Conservation (phyloP, 106 monocot species). For the Platanthera guangdongensis region DNA sequence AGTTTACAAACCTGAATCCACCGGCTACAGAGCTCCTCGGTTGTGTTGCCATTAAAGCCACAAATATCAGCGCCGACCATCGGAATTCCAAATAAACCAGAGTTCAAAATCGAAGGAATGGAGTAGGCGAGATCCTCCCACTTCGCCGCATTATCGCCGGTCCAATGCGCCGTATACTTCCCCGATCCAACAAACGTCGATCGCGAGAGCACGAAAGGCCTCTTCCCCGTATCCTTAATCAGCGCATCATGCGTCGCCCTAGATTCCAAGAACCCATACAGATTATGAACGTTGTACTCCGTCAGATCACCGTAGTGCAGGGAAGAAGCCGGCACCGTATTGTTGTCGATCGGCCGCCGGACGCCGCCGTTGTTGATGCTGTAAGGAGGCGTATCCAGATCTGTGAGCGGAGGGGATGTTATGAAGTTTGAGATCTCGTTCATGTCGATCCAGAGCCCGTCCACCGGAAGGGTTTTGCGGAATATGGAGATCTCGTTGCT, state of each 20-base stretch:
- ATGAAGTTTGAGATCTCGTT: conserved; percentile 77
- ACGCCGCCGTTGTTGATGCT: conserved; percentile 45
- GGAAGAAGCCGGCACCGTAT: conserved; percentile 43
- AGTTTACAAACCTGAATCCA: conserved; percentile 80
- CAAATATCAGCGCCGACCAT: conserved; percentile 86
- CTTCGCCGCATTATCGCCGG: conserved; percentile 52
- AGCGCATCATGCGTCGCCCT: conserved; percentile 44
- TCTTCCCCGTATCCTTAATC: conserved; percentile 30
- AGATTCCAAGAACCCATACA: conserved; percentile 49
- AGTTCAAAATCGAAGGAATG: conserved; percentile 49
- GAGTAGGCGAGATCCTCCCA: conserved; percentile 65
- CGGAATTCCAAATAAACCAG: conserved; percentile 69
- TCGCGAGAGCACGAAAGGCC: conserved; percentile 59
- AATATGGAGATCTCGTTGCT: conserved; percentile 43
- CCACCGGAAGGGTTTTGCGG: conserved; percentile 36
- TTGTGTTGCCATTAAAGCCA: conserved; percentile 50
- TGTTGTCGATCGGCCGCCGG: conserved; percentile 19
- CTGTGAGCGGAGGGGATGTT: conserved; percentile 20
- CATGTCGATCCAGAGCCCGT: conserved; percentile 90
- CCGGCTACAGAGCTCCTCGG: conserved; percentile 51
- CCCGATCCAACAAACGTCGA: conserved; percentile 70
- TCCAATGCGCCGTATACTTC: conserved; percentile 63
- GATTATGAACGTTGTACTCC: conserved; percentile 71
- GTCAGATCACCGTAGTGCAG: conserved; percentile 51
- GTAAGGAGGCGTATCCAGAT: conserved; percentile 55